Evolutionary conservation across 768 basidiomycete genomes (phyloP).

Genomic region (Panellus pusillus): DNA sequence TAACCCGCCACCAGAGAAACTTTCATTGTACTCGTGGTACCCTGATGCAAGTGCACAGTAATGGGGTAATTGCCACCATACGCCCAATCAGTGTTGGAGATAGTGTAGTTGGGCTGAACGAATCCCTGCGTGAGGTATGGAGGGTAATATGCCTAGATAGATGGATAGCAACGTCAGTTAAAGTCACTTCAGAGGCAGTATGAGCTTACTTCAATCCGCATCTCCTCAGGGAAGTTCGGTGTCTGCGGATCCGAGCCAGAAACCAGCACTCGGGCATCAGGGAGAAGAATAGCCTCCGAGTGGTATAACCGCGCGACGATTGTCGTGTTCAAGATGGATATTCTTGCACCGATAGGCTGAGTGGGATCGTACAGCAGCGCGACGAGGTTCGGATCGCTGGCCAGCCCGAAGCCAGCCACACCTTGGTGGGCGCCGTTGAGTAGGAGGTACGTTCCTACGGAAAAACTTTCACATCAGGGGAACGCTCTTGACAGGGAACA

Average conservation of each 20-base stretch:
- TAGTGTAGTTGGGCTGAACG: conserved; percentile 60
- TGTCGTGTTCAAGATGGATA: conserved; percentile 66
- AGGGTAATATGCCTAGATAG: conserved; percentile 68
- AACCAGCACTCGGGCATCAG: conserved; percentile 72
- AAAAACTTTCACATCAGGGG: no score
- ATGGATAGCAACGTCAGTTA: not conserved
- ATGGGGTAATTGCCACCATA: conserved; percentile 58
- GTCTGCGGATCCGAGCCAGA: conserved; percentile 78
- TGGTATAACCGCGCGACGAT: conserved; percentile 78
- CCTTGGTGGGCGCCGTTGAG: conserved; percentile 73
- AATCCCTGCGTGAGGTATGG: conserved; percentile 74
- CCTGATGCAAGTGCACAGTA: conserved; percentile 44
- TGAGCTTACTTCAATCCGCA: conserved; percentile 52
- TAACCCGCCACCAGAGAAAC: conserved; percentile 66
- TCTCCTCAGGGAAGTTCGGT: conserved; percentile 67
- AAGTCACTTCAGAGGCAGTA: not conserved
- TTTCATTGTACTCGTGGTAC: conserved; percentile 44
- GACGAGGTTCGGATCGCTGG: conserved; percentile 56
- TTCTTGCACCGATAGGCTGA: conserved; percentile 54
- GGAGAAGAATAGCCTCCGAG: conserved; percentile 71
- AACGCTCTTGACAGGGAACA: no score
- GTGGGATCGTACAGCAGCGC: conserved; percentile 74
- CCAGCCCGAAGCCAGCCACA: conserved; percentile 73
- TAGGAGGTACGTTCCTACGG: conserved; percentile 63
- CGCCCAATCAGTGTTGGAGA: conserved; percentile 61